Conservation (phyloP, 495 filamentous ascomycete genomes). For the Lophiostoma macrostomum region DNA sequence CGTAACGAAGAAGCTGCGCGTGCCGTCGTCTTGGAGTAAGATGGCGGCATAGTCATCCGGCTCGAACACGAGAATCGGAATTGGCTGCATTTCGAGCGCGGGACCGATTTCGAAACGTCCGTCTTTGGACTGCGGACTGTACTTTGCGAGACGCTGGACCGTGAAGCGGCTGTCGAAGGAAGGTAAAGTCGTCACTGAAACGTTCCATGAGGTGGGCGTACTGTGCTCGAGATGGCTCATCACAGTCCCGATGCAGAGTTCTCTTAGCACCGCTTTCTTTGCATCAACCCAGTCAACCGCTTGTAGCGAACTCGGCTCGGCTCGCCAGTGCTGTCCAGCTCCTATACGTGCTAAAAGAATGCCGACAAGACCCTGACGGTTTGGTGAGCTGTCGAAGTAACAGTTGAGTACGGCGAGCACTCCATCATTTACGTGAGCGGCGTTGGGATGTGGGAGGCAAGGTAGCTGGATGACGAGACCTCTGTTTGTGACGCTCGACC, state of each 20-base stretch:
- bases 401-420: conserved; percentile 2
- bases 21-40: neutral
- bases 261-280: too few species aligned
- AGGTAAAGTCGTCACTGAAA: too few species aligned
- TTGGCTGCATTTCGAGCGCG: neutral
- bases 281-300: too few species aligned
- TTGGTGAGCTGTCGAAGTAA: neutral
- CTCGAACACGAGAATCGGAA: neutral
- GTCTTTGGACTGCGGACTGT: neutral
- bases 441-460: neutral
- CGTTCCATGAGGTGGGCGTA: too few species aligned
- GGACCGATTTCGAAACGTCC: neutral
- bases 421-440: neutral
- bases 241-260: too few species aligned
- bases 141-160: too few species aligned
- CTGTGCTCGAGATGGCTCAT: too few species aligned
- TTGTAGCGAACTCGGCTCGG: too few species aligned
- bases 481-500: neutral
- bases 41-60: neutral
- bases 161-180: too few species aligned
- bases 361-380: neutral
- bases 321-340: neutral
- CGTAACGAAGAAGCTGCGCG: neutral
- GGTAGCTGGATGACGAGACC: neutral
- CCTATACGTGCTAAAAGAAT: neutral